Percentiles rank a stretch among this genome's conserved stretches.
phyloP scores from a whole-genome alignment of 768 basidiomycete species.

The Saitozyma sp. region DNA sequence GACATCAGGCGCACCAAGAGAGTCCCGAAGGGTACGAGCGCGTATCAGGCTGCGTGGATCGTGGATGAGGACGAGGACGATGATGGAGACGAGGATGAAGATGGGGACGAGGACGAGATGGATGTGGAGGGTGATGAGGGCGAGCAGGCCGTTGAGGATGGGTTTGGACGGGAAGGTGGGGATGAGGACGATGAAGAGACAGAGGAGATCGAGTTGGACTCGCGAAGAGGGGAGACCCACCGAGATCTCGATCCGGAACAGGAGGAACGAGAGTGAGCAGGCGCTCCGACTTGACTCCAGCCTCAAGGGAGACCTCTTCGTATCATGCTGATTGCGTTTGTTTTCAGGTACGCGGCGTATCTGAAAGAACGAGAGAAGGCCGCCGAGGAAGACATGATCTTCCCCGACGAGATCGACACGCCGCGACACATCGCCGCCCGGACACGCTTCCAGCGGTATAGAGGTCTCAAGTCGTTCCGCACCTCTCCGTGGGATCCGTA shows the following conservation, averaged over 20 bases:
- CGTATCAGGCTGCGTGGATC: slow-evolving; percentile 97
- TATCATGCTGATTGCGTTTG: slow-evolving; percentile 58
- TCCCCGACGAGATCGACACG: slow-evolving; percentile 96
- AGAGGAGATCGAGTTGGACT: slow-evolving; percentile 61
- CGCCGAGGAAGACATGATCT: slow-evolving; percentile 75
- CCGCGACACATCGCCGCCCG: slow-evolving; percentile 78
- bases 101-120: slow-evolving; percentile 53
- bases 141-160: slow-evolving; percentile 38
- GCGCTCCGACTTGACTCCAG: slow-evolving; percentile 5
- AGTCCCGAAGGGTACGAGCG: slow-evolving; percentile 92
- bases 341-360: slow-evolving; percentile 47
- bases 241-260: slow-evolving; percentile 64
- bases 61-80: slow-evolving; percentile 75
- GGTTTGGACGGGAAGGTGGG: slow-evolving; percentile 57
- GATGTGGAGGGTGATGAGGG: slow-evolving; percentile 44
- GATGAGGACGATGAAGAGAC: slow-evolving; percentile 60
- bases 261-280: slow-evolving; percentile 77
- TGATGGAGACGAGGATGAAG: slow-evolving; percentile 58
- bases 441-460: slow-evolving; percentile 83
- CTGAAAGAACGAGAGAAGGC: slow-evolving; percentile 51
- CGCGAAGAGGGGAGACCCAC: slow-evolving; percentile 58
- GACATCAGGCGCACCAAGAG: slow-evolving; percentile 60
- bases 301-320: background rate
- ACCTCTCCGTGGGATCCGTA: slow-evolving; percentile 98
- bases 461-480: slow-evolving; percentile 86